Percentiles rank a stretch among this genome's conserved stretches.
Evolutionary conservation across 176 grass and related monocot species (phyloP).

Genomic region (Oryza punctata): DNA sequence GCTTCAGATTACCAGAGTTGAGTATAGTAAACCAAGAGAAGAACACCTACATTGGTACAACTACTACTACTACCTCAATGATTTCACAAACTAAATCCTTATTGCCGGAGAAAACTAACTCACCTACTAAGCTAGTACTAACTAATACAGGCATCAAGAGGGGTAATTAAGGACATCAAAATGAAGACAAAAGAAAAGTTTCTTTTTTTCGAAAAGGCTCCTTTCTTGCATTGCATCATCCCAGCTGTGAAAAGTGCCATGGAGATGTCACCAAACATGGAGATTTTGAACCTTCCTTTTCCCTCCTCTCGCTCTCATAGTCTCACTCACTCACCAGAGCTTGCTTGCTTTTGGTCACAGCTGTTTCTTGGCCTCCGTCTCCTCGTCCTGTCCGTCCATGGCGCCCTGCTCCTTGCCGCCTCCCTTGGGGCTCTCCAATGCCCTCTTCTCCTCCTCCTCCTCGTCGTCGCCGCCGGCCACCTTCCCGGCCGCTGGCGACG

Average conservation of each 20-base stretch:
- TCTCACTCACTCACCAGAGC: too few relatives aligned
- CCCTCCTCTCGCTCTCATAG: slow-evolving; percentile 8
- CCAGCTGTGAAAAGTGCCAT: slow-evolving; percentile 3
- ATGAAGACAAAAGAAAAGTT: not conserved
- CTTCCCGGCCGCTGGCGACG: not conserved
- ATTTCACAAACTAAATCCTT: not conserved
- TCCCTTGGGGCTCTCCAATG: slow-evolving; percentile 79
- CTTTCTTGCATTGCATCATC: slow-evolving; percentile 19
- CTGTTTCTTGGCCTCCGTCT: slow-evolving; percentile 41
- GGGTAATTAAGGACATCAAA: not conserved
- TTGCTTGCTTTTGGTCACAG: too few relatives aligned
- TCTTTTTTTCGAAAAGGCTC: not conserved
- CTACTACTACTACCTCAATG: not conserved
- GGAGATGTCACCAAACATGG: not conserved
- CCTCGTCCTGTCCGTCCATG: slow-evolving; percentile 45
- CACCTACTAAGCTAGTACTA: not conserved
- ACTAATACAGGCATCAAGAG: slow-evolving; percentile 12
- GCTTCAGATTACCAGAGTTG: not conserved
- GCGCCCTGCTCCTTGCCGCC: slow-evolving; percentile 39
- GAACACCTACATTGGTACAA: too few relatives aligned
- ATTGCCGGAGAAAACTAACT: not conserved
- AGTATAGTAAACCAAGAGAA: not conserved
- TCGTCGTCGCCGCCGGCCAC: slow-evolving; percentile 28
- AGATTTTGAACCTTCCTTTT: slow-evolving; percentile 59
- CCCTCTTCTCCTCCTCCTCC: slow-evolving; percentile 82